Base-by-base conservation (phyloP, 441 rosid species). In the Capsella rubella region DNA sequence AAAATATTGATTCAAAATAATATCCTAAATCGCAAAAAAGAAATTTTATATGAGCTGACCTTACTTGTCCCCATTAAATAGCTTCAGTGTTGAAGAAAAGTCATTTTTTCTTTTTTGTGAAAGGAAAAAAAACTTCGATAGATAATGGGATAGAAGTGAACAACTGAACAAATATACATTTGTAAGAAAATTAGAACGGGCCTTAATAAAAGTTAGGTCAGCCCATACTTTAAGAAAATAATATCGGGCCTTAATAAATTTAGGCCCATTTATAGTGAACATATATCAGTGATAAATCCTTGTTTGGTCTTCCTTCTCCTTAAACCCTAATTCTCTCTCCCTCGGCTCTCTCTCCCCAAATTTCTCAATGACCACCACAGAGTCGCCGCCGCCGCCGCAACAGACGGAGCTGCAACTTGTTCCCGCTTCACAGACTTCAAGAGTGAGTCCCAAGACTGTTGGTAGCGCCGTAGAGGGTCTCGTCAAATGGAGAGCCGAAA, bases 401-500 rank as follows among this genome's bases (percentile, higher is more conserved):
- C 40, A 32, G 28, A 57, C 42, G 56, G 73, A 78, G 65, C 40
- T 60, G 53, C 40, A 67, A n/a, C 60, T 46, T 14, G 27, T 32
- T 45, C 8, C 58, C 49, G 0, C 51, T 21, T 32, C 70, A 2
- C 61, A 82, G 28, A 37, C 82, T 8, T 31, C 80, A 1, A 72
- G 74, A 40, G 84, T 81, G 47, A 84, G 71, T 69, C 50, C 70
- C 3, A 65, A 83, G 49, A 83, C 84, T 0, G 86, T 85, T 13
- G 84, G 79, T 35, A 82, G 50, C 35, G 97, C 93, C 8, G 74
- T 85, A 2, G 77, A 78, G 1, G 87, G 87, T 14, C 91, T 95
- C 7, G 72, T 90, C 28, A 85, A 82, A 57, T 89, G 97, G 95
- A 77, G 84, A 78, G 85, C 79, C 29, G 40, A 85, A 12, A 86